These are phyloP conservation scores for Solanum bulbocastanum DNA, from an alignment of 257 asterid genomes.

Conservation along the genomic window DNA sequence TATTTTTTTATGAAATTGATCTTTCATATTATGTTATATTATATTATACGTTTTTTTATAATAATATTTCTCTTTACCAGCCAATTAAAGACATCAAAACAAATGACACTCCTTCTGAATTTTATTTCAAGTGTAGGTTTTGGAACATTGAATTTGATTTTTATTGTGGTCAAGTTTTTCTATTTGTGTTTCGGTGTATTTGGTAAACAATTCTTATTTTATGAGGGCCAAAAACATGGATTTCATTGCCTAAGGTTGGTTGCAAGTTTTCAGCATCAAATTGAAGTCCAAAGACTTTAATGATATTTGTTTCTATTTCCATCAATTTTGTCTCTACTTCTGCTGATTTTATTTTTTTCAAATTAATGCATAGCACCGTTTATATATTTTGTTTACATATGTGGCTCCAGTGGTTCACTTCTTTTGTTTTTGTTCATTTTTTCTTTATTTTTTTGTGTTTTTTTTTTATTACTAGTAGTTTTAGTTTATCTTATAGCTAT, in stretches of 20 bases:
- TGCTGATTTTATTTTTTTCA: neutral
- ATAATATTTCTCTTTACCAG: too few species aligned
- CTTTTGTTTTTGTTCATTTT: neutral
- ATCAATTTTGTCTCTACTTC: neutral
- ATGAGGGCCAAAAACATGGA: neutral
- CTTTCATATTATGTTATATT: neutral
- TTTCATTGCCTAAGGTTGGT: neutral
- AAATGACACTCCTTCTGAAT: neutral
- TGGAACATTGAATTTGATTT: neutral
- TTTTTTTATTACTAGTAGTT: neutral
- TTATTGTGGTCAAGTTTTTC: neutral
- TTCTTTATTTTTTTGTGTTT: neutral
- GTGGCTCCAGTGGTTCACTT: neutral
- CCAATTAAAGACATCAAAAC: neutral
- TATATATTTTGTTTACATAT: neutral
- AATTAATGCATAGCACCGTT: neutral
- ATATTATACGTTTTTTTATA: neutral
- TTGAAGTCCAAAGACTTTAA: neutral
- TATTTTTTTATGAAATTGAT: neutral
- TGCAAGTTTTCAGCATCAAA: neutral
- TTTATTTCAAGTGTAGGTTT: neutral
- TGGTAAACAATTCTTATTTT: neutral
- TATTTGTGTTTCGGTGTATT: neutral
- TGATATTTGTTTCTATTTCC: neutral
- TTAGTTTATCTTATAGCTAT: neutral